Evolutionary conservation across 2,329 filamentous ascomycete species (phyloP).

Genomic region (Metarhizium robertsii): DNA sequence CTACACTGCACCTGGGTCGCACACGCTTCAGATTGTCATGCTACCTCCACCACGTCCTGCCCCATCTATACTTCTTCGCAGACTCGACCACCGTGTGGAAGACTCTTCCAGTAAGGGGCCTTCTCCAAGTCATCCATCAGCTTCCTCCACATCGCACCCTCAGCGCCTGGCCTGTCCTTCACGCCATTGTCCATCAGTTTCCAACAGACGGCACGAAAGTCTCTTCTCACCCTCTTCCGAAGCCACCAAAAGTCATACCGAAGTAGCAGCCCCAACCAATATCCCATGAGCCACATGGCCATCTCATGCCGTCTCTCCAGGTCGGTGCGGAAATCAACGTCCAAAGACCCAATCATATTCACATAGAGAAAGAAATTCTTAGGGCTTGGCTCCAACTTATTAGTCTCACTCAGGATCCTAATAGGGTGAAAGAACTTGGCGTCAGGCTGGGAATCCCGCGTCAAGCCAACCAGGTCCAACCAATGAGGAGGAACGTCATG

Average conservation of each 20-base stretch:
- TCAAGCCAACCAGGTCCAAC: background rate
- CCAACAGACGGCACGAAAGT: slow-evolving; percentile 10
- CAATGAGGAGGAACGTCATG: slow-evolving; percentile 5
- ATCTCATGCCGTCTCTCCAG: slow-evolving; percentile 11
- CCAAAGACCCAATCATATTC: slow-evolving; percentile 12
- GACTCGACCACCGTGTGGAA: background rate
- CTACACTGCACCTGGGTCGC: too few species aligned
- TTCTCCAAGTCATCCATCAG: slow-evolving; percentile 13
- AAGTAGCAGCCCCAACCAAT: slow-evolving; percentile 15
- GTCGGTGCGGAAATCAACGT: slow-evolving; percentile 11
- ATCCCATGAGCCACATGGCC: slow-evolving; percentile 16
- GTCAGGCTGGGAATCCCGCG: background rate
- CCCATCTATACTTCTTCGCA: background rate
- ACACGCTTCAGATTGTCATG: too few species aligned
- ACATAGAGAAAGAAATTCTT: slow-evolving; percentile 12
- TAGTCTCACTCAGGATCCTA: slow-evolving; percentile 7
- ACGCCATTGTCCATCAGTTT: slow-evolving; percentile 10
- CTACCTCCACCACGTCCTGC: too few species aligned
- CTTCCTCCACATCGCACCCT: slow-evolving; percentile 12
- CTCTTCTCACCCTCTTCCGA: slow-evolving; percentile 8
- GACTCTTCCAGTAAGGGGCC: background rate
- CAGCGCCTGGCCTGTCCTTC: slow-evolving; percentile 5
- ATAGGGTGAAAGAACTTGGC: slow-evolving; percentile 4
- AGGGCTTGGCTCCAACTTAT: slow-evolving; percentile 5
- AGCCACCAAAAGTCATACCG: slow-evolving; percentile 16